Evolutionary conservation across 306 rosid species (phyloP).

Genomic region (Fragaria nilgerrensis): DNA sequence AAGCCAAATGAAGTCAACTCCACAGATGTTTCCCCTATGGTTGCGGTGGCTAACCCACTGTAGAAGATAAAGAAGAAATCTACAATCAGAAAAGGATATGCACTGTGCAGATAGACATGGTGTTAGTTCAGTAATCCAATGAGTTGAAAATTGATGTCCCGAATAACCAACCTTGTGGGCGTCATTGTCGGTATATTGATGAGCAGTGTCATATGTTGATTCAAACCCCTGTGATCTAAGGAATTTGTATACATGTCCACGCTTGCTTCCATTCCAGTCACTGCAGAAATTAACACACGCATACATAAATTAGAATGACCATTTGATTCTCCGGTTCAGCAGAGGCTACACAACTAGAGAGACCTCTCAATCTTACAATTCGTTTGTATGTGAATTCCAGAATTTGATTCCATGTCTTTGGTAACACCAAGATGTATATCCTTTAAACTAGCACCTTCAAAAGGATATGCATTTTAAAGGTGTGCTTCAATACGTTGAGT

Average conservation of each 20-base stretch:
- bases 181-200: constrained; percentile 72
- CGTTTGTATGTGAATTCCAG: not conserved
- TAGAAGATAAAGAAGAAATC: constrained; percentile 14
- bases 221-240: constrained; percentile 90
- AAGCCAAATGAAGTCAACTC: constrained; percentile 98
- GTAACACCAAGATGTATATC: constrained; percentile 14
- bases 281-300: constrained; percentile 39
- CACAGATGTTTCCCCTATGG: constrained; percentile 95
- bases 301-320: not conserved
- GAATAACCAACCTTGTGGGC: constrained; percentile 63
- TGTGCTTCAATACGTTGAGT: constrained; percentile 1
- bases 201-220: constrained; percentile 90
- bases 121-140: not conserved
- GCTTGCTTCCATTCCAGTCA: constrained; percentile 99
- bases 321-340: not conserved
- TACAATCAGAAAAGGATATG: not conserved
- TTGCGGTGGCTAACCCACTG: constrained; percentile 99
- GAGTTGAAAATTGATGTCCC: not conserved
- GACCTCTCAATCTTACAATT: not conserved
- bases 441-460: constrained; percentile 23
- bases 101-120: not conserved
- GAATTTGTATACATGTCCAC: constrained; percentile 91
- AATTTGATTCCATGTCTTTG: not conserved
- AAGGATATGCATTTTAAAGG: constrained; percentile 19
- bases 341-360: constrained; percentile 8